Percentiles rank a stretch among this genome's conserved stretches.
Evolutionary conservation across 257 asterid species (phyloP).

Genomic region (Nicotiana paniculata): DNA sequence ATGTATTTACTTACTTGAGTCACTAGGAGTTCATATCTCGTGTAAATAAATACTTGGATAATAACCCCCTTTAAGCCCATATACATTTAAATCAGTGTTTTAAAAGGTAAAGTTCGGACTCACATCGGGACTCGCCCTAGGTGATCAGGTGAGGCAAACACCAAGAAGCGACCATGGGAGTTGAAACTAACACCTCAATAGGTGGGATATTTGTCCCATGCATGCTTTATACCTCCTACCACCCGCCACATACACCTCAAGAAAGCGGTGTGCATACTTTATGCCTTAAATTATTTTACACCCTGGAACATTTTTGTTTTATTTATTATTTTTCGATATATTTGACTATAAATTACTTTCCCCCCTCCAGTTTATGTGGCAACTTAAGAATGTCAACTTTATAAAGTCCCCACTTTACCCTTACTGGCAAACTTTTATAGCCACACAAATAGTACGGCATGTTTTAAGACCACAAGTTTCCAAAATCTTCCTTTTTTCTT

Average conservation of each 20-base stretch:
- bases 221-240: not conserved
- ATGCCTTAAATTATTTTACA: not conserved
- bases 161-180: not conserved
- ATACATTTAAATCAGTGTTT: not conserved
- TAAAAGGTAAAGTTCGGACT: not conserved
- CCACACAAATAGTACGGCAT: no score
- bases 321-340: not conserved
- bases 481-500: no score
- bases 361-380: no score
- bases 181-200: not conserved
- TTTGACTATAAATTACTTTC: not conserved
- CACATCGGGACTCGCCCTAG: not conserved
- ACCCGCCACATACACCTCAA: not conserved
- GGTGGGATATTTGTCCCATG: not conserved
- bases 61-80: not conserved
- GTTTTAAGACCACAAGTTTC: no score
- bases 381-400: no score
- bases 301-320: not conserved
- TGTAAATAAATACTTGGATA: not conserved
- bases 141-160: not conserved
- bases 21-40: not conserved
- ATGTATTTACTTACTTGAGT: not conserved
- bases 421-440: no score
- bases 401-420: no score
- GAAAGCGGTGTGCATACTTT: not conserved